Conservation (phyloP, 192 early-diverging fungal genomes). For the Podila clonocystis region DNA sequence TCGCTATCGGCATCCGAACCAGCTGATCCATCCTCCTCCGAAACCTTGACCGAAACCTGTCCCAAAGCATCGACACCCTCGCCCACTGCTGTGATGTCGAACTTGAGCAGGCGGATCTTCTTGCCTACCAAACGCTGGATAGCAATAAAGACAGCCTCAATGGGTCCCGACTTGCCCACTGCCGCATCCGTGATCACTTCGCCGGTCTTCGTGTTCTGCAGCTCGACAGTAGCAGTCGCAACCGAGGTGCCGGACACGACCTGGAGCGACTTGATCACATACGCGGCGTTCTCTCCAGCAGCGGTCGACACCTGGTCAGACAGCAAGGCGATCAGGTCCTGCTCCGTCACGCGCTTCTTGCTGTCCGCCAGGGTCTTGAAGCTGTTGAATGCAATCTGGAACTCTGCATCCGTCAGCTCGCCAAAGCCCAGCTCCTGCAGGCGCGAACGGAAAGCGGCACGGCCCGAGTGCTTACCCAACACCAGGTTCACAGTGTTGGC, state of each 20-base stretch:
- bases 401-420: constrained; percentile 64
- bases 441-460: constrained; percentile 89
- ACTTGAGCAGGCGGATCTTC: constrained; percentile 81
- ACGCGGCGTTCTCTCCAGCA: constrained; percentile 58
- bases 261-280: constrained; percentile 76
- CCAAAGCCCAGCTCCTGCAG: constrained; percentile 81
- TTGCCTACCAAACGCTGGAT: constrained; percentile 88
- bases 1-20: constrained; percentile 53
- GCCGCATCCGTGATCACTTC: constrained; percentile 76
- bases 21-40: constrained; percentile 30
- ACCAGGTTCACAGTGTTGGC: constrained; percentile 86
- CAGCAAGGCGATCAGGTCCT: constrained; percentile 88
- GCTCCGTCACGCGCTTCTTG: constrained; percentile 88
- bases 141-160: constrained; percentile 88
- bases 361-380: constrained; percentile 97
- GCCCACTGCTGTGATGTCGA: constrained; percentile 88
- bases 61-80: constrained; percentile 90
- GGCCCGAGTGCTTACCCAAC: constrained; percentile 96
- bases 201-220: constrained; percentile 66
- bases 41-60: constrained; percentile 82
- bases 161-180: constrained; percentile 82
- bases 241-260: constrained; percentile 82
- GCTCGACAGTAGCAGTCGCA: constrained; percentile 83
- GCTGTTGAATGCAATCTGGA: constrained; percentile 84
- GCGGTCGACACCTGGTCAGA: constrained; percentile 71